Evolutionary conservation across 169 alveolate species (phyloP), one percentile per base, ranked within the genome.

Genomic region (Eimeria maxima): DNA sequence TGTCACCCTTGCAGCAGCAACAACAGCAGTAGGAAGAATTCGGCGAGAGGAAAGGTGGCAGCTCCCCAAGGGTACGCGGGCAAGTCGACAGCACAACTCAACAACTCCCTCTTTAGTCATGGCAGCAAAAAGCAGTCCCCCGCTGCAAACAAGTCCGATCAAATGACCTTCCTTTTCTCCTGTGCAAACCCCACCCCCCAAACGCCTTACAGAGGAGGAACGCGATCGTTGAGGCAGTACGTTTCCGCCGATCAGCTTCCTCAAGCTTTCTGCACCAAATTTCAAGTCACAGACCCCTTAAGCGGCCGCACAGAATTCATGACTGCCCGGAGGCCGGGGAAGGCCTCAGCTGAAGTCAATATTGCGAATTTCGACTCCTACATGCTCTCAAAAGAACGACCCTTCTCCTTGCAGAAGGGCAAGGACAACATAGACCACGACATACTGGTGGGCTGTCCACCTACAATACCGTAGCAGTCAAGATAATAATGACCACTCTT

Each of bases 271-370:
- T 76, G 95, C 87, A 89, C 95, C 7, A 90, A 80, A 65, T 78
- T 84, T 50, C 94, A 95, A 47, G 95, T 95, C 67, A 90, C 94
- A 3, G 94, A 95, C 63, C 73, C 84, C 18, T 27, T 74, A 2
- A 53, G 95, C 29, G 97, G 97, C 47, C 97, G 96, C 91, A 91
- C 97, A 1, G 95, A 92, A 50, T 60, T 95, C 74, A 95, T 95
- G 97, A 80, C 97, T 0, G 97, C 97, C 24, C 38, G 97, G n/a
- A 47, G 95, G 20, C 97, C 97, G 4, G 97, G 97, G 4, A 80
- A 47, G 4, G 97, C 97, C 0, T 13, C 94, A 24, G 95, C 97
- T 5, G 96, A 80, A 29, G 73, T 90, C 67, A 90, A 80, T 22
- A 27, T 95, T 50, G 22, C 87, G 63, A 93, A 27, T 45, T 95